Base-by-base conservation (phyloP, 306 rosid species). In the Vicia villosa region DNA sequence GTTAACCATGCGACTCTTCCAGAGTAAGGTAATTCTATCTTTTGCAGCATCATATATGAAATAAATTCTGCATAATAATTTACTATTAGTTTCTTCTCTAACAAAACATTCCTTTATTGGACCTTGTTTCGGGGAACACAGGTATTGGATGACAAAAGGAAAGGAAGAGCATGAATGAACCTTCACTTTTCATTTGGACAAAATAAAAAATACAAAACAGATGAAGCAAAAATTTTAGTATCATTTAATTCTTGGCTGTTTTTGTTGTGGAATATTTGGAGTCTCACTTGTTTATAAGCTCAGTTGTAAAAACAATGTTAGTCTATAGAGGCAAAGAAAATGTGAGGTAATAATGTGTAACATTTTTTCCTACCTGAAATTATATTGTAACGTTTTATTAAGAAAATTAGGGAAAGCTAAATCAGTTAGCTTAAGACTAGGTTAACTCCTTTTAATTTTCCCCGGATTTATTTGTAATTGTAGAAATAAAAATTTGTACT, bases 1-100 rank as follows among this genome's bases (percentile, higher is more conserved):
- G 51, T 79, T 93, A 82, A 90, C 96, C 46, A 86, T 90, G 93
- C 84, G 98, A 84, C 54, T 88, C 83, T 89, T 85, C 77, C 98
- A 90, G 88, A 83, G 86, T 75, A 93, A 93, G 96, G 98, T 92
- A 62, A 89, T 70, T 63, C 50, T 58, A 51, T 80, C 37, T 56
- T 47, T 13, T 34, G 38, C 38, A 1, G 38, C 38, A 34, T 1
- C 38, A 34, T 7, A 8, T 34, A 34, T 34, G 37, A 34, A 64
- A 64, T 38, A 17, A 40, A 34, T 54, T 58, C 34, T 66, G 78
- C 58, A 46, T 34, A 37, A 51, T 43, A 10, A 20, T 59, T 42
- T 17, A 52, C 19, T 37, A 52, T 20, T 14, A 41, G 66, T 63
- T 69, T 69, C 21, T 64, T 69, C 30, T 66, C 58, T 74, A 22